Evolutionary conservation across 768 basidiomycete genomes (phyloP).

Genomic region (Phylloporus sp.): DNA sequence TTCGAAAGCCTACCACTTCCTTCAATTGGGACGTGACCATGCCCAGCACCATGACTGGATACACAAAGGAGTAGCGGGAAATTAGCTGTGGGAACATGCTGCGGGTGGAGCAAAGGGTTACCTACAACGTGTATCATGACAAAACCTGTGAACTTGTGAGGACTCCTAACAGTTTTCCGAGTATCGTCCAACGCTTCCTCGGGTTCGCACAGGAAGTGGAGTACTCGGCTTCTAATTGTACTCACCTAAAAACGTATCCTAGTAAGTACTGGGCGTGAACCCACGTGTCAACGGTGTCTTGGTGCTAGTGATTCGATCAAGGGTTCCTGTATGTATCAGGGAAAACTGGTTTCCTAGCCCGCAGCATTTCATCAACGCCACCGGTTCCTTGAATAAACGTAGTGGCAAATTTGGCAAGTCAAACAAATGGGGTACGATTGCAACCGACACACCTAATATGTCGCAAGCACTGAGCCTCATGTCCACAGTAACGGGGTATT

Average conservation of each 20-base stretch:
- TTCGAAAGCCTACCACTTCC: not conserved
- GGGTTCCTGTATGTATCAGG: not conserved
- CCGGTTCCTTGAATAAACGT: too few relatives aligned
- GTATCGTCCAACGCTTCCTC: not conserved
- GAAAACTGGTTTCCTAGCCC: too few relatives aligned
- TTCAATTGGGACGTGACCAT: conserved; percentile 4
- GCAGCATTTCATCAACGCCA: not conserved
- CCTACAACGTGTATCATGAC: conserved; percentile 1
- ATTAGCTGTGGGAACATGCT: conserved; percentile 3
- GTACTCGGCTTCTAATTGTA: not conserved
- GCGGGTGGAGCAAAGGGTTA: not conserved
- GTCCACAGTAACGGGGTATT: too few relatives aligned
- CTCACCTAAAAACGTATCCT: not conserved
- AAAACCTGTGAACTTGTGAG: too few relatives aligned
- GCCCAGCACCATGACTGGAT: conserved; percentile 9
- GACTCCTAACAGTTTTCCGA: too few relatives aligned
- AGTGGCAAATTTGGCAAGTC: not conserved
- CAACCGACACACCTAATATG: too few relatives aligned
- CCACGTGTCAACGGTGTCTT: too few relatives aligned
- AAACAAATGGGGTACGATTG: not conserved
- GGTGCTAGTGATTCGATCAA: not conserved
- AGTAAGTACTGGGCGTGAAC: too few relatives aligned
- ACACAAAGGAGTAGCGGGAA: conserved; percentile 4
- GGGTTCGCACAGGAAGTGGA: not conserved
- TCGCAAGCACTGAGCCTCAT: too few relatives aligned